phyloP scores from a whole-genome alignment of 2,329 filamentous ascomycete species.

The Phaeophleospora eucalypticola region DNA sequence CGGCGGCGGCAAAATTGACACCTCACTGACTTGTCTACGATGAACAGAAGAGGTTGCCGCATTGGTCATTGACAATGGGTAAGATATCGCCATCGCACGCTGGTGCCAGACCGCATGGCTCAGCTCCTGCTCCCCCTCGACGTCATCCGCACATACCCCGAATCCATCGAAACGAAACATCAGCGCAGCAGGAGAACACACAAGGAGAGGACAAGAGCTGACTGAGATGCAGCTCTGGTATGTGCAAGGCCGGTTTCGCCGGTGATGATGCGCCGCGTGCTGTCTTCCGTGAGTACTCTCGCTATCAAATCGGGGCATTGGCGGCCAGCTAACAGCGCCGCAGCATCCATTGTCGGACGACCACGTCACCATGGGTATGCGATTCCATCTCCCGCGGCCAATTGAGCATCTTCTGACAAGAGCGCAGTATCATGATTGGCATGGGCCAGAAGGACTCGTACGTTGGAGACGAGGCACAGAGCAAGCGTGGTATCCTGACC shows the following conservation, averaged over 20 bases:
- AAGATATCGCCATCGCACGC: slow-evolving; percentile 53
- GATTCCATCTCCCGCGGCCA: slow-evolving; percentile 17
- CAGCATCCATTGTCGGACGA: slow-evolving; percentile 98
- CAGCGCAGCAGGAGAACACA: slow-evolving; percentile 1
- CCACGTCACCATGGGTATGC: slow-evolving; percentile 98
- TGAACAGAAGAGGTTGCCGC: slow-evolving; percentile 95
- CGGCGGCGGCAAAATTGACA: slow-evolving; percentile 7
- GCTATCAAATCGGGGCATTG: slow-evolving; percentile 25
- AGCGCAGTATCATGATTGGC: slow-evolving; percentile 96
- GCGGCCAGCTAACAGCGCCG: slow-evolving; percentile 26
- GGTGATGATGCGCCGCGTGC: slow-evolving; percentile 99
- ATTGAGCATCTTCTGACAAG: slow-evolving; percentile 36
- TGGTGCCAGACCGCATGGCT: slow-evolving; percentile 28
- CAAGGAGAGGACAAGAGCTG: slow-evolving; percentile 18
- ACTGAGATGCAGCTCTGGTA: slow-evolving; percentile 75
- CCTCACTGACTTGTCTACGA: slow-evolving; percentile 23
- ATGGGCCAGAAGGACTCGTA: slow-evolving; percentile 99
- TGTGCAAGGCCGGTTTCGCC: slow-evolving; percentile 99
- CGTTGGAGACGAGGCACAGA: slow-evolving; percentile 99
- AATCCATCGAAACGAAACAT: slow-evolving; percentile 10
- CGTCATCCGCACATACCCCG: slow-evolving; percentile 30
- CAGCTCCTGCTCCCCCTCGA: slow-evolving; percentile 24
- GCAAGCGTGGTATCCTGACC: slow-evolving; percentile 99
- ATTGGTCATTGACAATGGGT: slow-evolving; percentile 99
- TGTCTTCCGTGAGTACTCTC: slow-evolving; percentile 91